Evolutionary conservation across 345 rosid species (phyloP), one percentile per base, ranked within the genome.

Genomic region (Syzygium aqueum): DNA sequence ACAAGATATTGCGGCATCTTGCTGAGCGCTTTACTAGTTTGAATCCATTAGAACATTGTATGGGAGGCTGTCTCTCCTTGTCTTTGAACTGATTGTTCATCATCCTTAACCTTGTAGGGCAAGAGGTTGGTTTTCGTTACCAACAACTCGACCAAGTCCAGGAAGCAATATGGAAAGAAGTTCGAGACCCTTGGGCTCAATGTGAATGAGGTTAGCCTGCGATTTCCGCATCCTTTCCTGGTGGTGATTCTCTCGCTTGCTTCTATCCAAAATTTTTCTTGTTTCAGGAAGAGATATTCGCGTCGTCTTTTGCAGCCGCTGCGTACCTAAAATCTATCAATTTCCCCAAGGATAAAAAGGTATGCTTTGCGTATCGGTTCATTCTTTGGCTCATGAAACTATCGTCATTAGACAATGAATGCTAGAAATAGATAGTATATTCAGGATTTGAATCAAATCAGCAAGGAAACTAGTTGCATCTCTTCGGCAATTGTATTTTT

Each of bases 91-190:
- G 40, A 53, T 49, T 28, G 13, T 84, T 86, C 85, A 57, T 87
- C 51, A 17, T 46, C 50, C 40, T 87, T 30, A 53, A 83, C 17
- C 17, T n/a, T 78, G 25, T 90, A 96, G 99, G 99, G 98, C 12
- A 97, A 97, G 92, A 95, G 98, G 53, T 89, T 97, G 87, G 99
- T 97, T 88, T 97, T 97, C 89, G 99, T 97, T 16, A 97, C 99
- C 51, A 97, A 97, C 91, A 97, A 97, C 90, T 97, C 99, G 0
- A 96, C 99, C 40, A 97, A 97, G 91, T 97, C 99, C 5, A 94
- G 99, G 93, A 96, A 96, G 92, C 99, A 97, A 80, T 97, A 97
- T 85, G 98, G 98, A 78, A 95, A 95, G 89, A 97, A 96, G 93
- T 97, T 97, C 78, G 98, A 96, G 92, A 93, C 97, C 46, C 97